Base-by-base conservation (phyloP, 306 rosid genomes). In the Casuarina equisetifolia region DNA sequence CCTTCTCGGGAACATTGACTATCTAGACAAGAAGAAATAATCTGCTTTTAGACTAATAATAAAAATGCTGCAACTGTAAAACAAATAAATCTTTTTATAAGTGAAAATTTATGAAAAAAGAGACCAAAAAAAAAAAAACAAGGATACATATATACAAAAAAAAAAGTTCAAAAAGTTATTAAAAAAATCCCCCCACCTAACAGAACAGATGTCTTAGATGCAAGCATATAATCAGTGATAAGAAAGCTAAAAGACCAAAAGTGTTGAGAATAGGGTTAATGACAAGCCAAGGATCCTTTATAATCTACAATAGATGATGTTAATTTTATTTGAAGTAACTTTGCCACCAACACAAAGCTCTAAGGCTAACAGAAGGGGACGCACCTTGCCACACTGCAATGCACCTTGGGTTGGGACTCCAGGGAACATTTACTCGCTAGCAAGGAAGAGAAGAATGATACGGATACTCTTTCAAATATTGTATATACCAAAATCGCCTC, bases 1-100 rank as follows among this genome's bases (percentile, higher is more conserved):
- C 97, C 90, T 94, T 94, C 83, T 94, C 98, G 46, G 98, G 98
- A 89, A 94, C 97, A 82, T 94, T 94, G 78, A 94, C 97, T 82
- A 94, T 86, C 98, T 94, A 90, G 84, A 90, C 89, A 87, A 68
- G 50, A 87, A 82, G 64, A 81, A 82, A 80, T 57, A 52, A 82
- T 68, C 78, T 35, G 80, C 19, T 40, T 72, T 82, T 83, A 80
- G 85, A 76, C 78, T 77, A 74, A 35, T 53, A 84, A 57, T 49
- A 78, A 58, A 76, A 45, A 83, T 36, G 54, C 42, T 54, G 48
- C 75, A 55, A 71, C 38, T 75, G 57, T 75, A 76, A 32, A 13
- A 17, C 35, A 72, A 66, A 40, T 49, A 17, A 64, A 39, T 55
- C 68, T 78, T 6, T 67, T n/a, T 40, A 4, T 19, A 66, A 17